Base-by-base conservation (phyloP, 129 eudicot species). In the Daucus carota region DNA sequence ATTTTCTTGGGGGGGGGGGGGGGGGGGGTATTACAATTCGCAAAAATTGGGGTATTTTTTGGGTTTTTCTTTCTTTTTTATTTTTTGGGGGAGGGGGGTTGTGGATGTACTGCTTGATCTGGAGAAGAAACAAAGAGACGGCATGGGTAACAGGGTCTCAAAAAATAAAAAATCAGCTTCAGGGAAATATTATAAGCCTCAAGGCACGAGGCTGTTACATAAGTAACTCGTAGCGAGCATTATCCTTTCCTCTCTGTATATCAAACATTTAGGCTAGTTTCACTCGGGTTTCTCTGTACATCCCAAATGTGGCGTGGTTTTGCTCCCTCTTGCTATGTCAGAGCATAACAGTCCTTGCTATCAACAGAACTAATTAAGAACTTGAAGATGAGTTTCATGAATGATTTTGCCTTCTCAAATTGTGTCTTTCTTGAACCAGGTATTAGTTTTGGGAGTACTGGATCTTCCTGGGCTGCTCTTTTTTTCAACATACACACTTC, bases 401-500 rank as follows among this genome's bases (percentile, higher is more conserved):
- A 71, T 11, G 16, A 26, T 42, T 26, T 13, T 28, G n/a, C n/a
- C n/a, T n/a, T 8, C n/a, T 26, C 14, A 40, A 40, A 43, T 67
- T 50, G 67, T 52, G 48, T 73, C 62, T 73, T 42, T 57, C 50
- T 73, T 65, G 47, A 54, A 74, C 77, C 90, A 93, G 96, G 98
- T 82, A 71, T 84, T 84, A 59, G 75, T 81, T 10, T 83, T 82
- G 86, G 73, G 86, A 71, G 75, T 88, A 45, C 63, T 93, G 86
- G 98, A 93, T 79, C 84, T 90, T 73, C 98, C 96, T 3, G 95
- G 95, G 29, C 77, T 93, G 47, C 84, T 93, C 20, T 93, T 93
- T 79, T 93, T 93, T 79, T 90, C 98, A 6, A 90, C 98, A 22
- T 93, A 90, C 77, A 88, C 96, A 70, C 96, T 93, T 63, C 96